A percentile compares a stretch with the other conserved stretches of the same genome.
Conservation (phyloP, 768 basidiomycete genomes). For the Podaxis sp. region DNA sequence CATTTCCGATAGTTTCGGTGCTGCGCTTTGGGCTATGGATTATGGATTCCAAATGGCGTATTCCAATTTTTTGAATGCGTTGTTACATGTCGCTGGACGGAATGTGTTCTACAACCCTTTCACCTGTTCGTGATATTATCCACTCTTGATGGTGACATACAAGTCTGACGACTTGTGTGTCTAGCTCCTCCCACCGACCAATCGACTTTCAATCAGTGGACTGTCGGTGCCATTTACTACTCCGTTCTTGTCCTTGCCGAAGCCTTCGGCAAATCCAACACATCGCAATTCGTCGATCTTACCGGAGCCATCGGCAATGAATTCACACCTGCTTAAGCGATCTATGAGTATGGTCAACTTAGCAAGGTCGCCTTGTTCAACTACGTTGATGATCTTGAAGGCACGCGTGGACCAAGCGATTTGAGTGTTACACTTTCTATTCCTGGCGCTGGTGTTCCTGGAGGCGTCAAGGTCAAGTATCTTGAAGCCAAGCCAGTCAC, state of each 20-base stretch:
- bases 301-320: constrained; percentile 43
- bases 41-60: constrained; percentile 61
- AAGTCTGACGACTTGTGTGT: not conserved
- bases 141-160: not conserved
- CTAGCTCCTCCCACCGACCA: constrained; percentile 49
- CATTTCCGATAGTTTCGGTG: constrained; percentile 57
- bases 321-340: constrained; percentile 63
- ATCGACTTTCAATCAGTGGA: constrained; percentile 61
- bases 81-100: too few species aligned
- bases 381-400: constrained; percentile 57
- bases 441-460: constrained; percentile 38
- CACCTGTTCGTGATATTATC: constrained; percentile 42
- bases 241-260: constrained; percentile 68
- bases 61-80: constrained; percentile 48
- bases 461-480: constrained; percentile 51
- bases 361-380: constrained; percentile 69
- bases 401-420: constrained; percentile 41
- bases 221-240: constrained; percentile 71
- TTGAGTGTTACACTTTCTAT: constrained; percentile 43
- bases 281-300: constrained; percentile 65
- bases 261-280: constrained; percentile 60
- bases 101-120: constrained; percentile 65
- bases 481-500: constrained; percentile 51
- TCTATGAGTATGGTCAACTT: constrained; percentile 68
- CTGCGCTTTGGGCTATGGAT: constrained; percentile 62